A percentile compares a stretch with the other conserved stretches of the same genome.
Conservation (phyloP, 148 eudicot species). For the Heliamphora exappendiculata region DNA sequence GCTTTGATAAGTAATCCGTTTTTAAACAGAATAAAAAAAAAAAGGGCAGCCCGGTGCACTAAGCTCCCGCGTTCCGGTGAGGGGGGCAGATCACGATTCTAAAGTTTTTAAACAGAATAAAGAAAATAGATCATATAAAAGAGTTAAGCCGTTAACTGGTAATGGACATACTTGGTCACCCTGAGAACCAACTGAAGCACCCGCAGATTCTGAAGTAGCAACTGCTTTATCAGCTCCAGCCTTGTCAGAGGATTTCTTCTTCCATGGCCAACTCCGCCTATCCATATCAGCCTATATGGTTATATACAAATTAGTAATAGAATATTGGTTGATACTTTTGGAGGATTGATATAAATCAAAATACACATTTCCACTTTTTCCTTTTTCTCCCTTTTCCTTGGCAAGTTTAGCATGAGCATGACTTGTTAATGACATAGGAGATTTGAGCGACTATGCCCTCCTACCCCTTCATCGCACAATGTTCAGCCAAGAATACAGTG, state of each 20-base stretch:
- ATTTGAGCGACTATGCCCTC: neutral
- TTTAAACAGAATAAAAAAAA: neutral
- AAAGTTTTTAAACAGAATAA: neutral
- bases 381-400: neutral
- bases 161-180: constrained; percentile 50
- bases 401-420: neutral
- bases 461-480: neutral
- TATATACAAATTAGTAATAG: neutral
- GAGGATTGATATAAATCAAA: neutral
- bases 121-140: neutral
- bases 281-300: constrained; percentile 54
- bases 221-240: constrained; percentile 56
- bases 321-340: neutral
- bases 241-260: constrained; percentile 86
- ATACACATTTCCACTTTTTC: neutral
- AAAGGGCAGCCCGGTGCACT: too few relatives aligned
- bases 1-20: too few relatives aligned
- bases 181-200: constrained; percentile 41
- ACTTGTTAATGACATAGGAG: neutral
- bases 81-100: too few relatives aligned
- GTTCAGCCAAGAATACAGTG: neutral
- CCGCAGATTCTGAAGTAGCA: constrained; percentile 48
- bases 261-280: constrained; percentile 96
- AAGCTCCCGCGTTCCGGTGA: too few relatives aligned
- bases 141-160: neutral